Evolutionary conservation across 2,329 filamentous ascomycete genomes (phyloP), one percentile per base, ranked within the genome.

Genomic region (Fusarium chuoi): DNA sequence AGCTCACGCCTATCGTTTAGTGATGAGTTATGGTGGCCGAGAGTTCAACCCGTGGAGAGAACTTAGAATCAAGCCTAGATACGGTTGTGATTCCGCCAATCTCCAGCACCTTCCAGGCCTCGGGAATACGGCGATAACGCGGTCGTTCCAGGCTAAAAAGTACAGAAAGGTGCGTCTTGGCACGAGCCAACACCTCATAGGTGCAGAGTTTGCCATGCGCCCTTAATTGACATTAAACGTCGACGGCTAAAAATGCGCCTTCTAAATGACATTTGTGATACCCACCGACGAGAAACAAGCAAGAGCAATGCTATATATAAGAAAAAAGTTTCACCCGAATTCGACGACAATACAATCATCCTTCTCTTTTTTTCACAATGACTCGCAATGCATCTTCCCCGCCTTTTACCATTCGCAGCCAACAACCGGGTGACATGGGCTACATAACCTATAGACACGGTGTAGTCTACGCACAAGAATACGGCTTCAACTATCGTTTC

Each of bases 391-490:
- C 18, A 5, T 26, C 33, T 28, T 4, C n/a, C 4, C n/a, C 44
- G 4, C 15, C 46, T 1, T 52, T 68, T 7, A 52, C 13, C 15
- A 36, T 68, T 13, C 65, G 63, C 1, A 46, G 12, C 44, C 65
- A 68, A 15, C 52, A 13, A 8, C 39, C 54, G 0, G 65, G 65
- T 10, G 65, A 68, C 28, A 68, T 68, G 52, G 62, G 45, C 1
- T 68, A 60, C 22, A 68, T 68, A 22, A 54, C 65, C 1, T 30
- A 68, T 4, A 41, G 62, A 14, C 65, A 68, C 11, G 63, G 39
- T 0, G 17, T 10, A 20, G n/a, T 67, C 15, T 68, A 68, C 9
- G 22, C 46, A 0, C n/a, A 36, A n/a, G 45, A 67, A 33, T 67
- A 52, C 12, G 33, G 57, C 18, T 68, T 67, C 10, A 7, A 68